phyloP scores from a whole-genome alignment of 2,329 filamentous ascomycete species.

The Trichoderma pleuroti region DNA sequence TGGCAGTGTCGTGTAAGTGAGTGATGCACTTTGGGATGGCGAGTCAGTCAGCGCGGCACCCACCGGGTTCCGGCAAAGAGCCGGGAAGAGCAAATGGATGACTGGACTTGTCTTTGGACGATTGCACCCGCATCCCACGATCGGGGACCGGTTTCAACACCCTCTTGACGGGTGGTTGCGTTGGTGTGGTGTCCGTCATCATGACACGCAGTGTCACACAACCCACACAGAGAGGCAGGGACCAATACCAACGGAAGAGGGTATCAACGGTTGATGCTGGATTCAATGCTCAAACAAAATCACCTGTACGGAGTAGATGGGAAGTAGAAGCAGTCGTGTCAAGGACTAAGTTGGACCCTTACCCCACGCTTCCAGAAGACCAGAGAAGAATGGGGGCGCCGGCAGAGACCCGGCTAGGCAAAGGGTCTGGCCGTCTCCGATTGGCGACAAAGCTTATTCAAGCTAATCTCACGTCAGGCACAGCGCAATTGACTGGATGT shows the following conservation, averaged over 20 bases:
- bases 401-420: neutral
- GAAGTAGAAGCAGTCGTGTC: too few relatives aligned
- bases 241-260: neutral
- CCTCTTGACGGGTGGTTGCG: conserved; percentile 23
- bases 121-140: conserved; percentile 26
- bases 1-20: conserved; percentile 19
- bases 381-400: neutral
- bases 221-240: neutral
- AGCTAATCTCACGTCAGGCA: conserved; percentile 1
- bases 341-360: neutral
- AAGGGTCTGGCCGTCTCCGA: neutral
- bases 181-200: neutral
- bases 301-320: too few relatives aligned
- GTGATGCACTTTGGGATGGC: neutral
- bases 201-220: neutral
- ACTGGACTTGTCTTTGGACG: conserved; percentile 27
- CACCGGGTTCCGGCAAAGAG: conserved; percentile 28
- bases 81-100: conserved; percentile 31
- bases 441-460: conserved; percentile 3
- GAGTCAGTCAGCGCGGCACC: neutral
- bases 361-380: conserved; percentile 9
- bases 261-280: neutral
- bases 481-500: neutral
- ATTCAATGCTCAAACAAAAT: neutral
- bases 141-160: conserved; percentile 28